A percentile compares a stretch with the other conserved stretches of the same genome.
Evolutionary conservation across 2,329 filamentous ascomycete species (phyloP).

Genomic region (Dendrostoma leiphaemia): DNA sequence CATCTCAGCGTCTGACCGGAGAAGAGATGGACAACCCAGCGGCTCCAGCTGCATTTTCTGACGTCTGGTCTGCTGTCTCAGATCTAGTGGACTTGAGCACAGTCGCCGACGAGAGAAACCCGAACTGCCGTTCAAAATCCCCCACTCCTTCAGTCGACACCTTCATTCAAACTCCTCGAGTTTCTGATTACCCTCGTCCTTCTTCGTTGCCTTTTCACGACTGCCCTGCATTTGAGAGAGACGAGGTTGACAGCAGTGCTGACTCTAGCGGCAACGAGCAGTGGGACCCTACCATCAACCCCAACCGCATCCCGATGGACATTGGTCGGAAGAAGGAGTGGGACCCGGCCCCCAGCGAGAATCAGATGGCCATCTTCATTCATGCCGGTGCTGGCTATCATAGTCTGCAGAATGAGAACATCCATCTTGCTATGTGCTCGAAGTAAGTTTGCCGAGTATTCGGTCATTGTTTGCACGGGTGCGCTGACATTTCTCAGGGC

Average conservation of each 20-base stretch:
- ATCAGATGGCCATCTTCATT: slow-evolving; percentile 72
- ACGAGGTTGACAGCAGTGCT: neutral
- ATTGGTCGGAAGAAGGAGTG: neutral
- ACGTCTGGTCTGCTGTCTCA: neutral
- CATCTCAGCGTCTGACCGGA: too few relatives aligned
- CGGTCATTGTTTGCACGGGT: neutral
- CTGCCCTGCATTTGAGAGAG: neutral
- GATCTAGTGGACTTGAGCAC: neutral
- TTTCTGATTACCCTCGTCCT: neutral
- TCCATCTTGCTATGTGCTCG: slow-evolving; percentile 83
- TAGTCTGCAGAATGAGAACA: slow-evolving; percentile 77
- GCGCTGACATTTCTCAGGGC: slow-evolving; percentile 54
- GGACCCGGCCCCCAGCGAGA: neutral
- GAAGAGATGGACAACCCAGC: too few relatives aligned
- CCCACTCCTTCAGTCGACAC: neutral
- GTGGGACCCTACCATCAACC: neutral
- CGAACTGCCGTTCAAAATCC: neutral
- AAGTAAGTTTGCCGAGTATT: slow-evolving; percentile 59
- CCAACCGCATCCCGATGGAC: neutral
- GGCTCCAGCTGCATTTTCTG: neutral
- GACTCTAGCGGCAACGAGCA: neutral
- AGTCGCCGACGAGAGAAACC: neutral
- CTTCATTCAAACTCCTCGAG: neutral
- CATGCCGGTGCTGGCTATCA: slow-evolving; percentile 96
- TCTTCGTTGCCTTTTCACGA: neutral